Conservation (phyloP, 2,329 filamentous ascomycete genomes). For the Colletotrichum ledebouriae region DNA sequence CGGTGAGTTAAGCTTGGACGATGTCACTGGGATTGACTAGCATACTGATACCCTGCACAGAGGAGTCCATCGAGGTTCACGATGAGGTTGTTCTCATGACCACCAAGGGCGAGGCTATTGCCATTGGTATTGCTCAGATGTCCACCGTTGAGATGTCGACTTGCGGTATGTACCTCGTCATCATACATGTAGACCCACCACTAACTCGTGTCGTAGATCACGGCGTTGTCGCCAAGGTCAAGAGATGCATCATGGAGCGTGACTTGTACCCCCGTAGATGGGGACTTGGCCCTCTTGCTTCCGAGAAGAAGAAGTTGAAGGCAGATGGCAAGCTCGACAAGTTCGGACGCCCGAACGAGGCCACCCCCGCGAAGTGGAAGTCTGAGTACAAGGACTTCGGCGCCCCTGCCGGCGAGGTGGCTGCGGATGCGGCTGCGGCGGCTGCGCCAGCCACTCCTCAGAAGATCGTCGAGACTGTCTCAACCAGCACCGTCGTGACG, state of each 20-base stretch:
- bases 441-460: slow-evolving; percentile 56
- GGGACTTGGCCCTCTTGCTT: slow-evolving; percentile 92
- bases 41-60: slow-evolving; percentile 58
- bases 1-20: slow-evolving; percentile 65
- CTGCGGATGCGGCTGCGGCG: slow-evolving; percentile 59
- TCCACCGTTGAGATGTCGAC: slow-evolving; percentile 96
- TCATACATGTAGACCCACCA: not conserved
- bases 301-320: slow-evolving; percentile 99
- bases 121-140: slow-evolving; percentile 97
- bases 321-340: slow-evolving; percentile 98
- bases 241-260: slow-evolving; percentile 99
- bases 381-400: slow-evolving; percentile 92
- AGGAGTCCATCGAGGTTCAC: slow-evolving; percentile 90
- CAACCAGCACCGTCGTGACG: slow-evolving; percentile 58
- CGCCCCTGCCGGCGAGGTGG: slow-evolving; percentile 60
- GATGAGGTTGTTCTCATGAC: slow-evolving; percentile 99
- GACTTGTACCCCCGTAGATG: slow-evolving; percentile 97
- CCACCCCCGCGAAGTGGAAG: slow-evolving; percentile 94
- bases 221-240: slow-evolving; percentile 97
- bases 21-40: slow-evolving; percentile 45
- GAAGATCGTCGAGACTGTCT: slow-evolving; percentile 54
- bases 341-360: slow-evolving; percentile 92
- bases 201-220: slow-evolving; percentile 70
- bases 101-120: slow-evolving; percentile 98
- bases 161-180: slow-evolving; percentile 61